A percentile compares a stretch with the other conserved stretches of the same genome.
Conservation (phyloP, 768 basidiomycete species). For the Panellus pusillus region DNA sequence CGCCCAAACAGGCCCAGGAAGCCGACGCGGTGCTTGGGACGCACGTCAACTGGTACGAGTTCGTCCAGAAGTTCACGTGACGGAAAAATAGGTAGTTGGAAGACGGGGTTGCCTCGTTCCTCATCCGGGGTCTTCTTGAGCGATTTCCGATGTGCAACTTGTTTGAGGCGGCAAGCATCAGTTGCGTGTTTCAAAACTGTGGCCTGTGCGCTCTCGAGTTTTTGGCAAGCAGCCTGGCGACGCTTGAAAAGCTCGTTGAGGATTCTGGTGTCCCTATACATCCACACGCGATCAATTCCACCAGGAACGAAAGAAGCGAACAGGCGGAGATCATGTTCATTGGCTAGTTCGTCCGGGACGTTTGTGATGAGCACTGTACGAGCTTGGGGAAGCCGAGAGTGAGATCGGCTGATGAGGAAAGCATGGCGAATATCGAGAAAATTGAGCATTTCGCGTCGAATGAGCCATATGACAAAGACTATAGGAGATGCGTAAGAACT, state of each 20-base stretch:
- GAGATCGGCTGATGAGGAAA: slow-evolving; percentile 58
- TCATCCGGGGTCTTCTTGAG: slow-evolving; percentile 30
- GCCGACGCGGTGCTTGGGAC: slow-evolving; percentile 55
- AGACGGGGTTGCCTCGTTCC: slow-evolving; percentile 23
- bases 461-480: slow-evolving; percentile 64
- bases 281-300: slow-evolving; percentile 67
- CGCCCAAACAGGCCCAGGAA: slow-evolving; percentile 51
- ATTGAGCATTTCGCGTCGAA: slow-evolving; percentile 56
- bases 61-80: slow-evolving; percentile 44
- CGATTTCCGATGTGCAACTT: slow-evolving; percentile 34
- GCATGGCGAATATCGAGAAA: slow-evolving; percentile 58
- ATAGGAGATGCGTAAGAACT: slow-evolving; percentile 4
- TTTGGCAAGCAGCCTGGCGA: slow-evolving; percentile 46
- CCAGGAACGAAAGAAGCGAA: slow-evolving; percentile 69
- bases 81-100: slow-evolving; percentile 25
- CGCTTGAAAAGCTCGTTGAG: slow-evolving; percentile 44
- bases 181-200: slow-evolving; percentile 44
- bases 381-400: slow-evolving; percentile 62
- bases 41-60: slow-evolving; percentile 47
- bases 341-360: slow-evolving; percentile 54
- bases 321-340: slow-evolving; percentile 46
- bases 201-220: slow-evolving; percentile 59
- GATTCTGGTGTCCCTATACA: slow-evolving; percentile 52
- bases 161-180: slow-evolving; percentile 40
- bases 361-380: slow-evolving; percentile 69